Conservation (phyloP, 164 flowering plant genomes). For the Cinnamomum chago region DNA sequence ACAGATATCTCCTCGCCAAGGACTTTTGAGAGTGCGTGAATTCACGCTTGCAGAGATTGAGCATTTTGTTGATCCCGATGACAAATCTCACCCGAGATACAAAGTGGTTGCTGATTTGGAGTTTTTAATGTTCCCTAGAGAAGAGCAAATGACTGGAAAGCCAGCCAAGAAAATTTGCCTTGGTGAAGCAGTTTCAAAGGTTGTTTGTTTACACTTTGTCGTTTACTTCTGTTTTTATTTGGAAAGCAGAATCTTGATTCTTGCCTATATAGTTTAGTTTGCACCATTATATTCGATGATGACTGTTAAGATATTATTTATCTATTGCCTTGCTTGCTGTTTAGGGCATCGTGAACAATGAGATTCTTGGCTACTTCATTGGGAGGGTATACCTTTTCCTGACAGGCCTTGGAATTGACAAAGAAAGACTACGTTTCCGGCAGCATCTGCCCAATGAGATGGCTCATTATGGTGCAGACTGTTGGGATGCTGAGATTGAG, state of each 20-base stretch:
- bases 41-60: constrained; percentile 97
- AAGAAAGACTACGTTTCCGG: constrained; percentile 77
- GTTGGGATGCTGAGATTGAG: constrained; percentile 99
- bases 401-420: constrained; percentile 78
- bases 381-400: constrained; percentile 92
- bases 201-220: constrained; percentile 12
- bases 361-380: constrained; percentile 90
- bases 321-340: not conserved
- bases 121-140: constrained; percentile 94
- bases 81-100: constrained; percentile 87
- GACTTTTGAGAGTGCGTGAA: constrained; percentile 91
- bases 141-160: constrained; percentile 69
- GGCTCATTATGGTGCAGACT: constrained; percentile 99
- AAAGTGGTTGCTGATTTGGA: constrained; percentile 69
- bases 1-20: constrained; percentile 99
- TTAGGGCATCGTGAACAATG: constrained; percentile 89
- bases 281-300: not conserved
- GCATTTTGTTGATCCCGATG: constrained; percentile 95
- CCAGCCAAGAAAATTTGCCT: constrained; percentile 52
- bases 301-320: not conserved
- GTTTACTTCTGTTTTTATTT: not conserved
- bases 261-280: not conserved
- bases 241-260: not conserved
- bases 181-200: constrained; percentile 84
- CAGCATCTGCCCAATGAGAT: constrained; percentile 98